Conservation (phyloP, 176 grass and related monocot genomes). For the Paspalum vaginatum region DNA sequence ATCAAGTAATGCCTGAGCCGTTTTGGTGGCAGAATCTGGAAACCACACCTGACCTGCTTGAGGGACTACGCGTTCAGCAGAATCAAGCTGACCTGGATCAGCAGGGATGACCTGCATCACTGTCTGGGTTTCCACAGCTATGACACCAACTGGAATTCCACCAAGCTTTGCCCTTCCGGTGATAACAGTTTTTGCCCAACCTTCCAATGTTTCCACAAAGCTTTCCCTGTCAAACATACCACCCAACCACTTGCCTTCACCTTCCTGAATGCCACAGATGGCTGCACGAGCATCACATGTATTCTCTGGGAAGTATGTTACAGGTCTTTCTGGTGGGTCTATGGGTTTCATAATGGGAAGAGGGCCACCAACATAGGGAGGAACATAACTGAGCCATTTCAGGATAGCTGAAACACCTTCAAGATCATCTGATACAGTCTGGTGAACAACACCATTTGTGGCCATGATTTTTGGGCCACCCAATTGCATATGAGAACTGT, state of each 20-base stretch:
- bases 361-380: conserved; percentile 83
- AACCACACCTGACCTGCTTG: conserved; percentile 99
- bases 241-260: conserved; percentile 76
- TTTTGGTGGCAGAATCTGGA: conserved; percentile 95
- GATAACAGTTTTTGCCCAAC: conserved; percentile 98
- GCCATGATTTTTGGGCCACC: conserved; percentile 99
- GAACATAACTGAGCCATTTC: conserved; percentile 99
- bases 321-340: conserved; percentile 85
- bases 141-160: conserved; percentile 92
- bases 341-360: conserved; percentile 82
- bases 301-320: conserved; percentile 86
- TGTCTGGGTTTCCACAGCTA: conserved; percentile 96
- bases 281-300: conserved; percentile 90
- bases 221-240: conserved; percentile 96
- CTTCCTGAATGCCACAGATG: conserved; percentile 69
- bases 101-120: conserved; percentile 96
- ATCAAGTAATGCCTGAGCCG: conserved; percentile 91
- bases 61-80: conserved; percentile 83
- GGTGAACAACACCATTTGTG: conserved; percentile 97
- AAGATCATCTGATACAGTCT: conserved; percentile 96
- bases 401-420: conserved; percentile 95
- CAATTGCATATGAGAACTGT: conserved; percentile 98
- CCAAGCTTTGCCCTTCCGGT: conserved; percentile 95
- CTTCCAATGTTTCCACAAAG: conserved; percentile 93
- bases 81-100: conserved; percentile 96